Conservation (phyloP, 1,284 basidiomycete genomes). For the Acaromyces ingoldii region DNA sequence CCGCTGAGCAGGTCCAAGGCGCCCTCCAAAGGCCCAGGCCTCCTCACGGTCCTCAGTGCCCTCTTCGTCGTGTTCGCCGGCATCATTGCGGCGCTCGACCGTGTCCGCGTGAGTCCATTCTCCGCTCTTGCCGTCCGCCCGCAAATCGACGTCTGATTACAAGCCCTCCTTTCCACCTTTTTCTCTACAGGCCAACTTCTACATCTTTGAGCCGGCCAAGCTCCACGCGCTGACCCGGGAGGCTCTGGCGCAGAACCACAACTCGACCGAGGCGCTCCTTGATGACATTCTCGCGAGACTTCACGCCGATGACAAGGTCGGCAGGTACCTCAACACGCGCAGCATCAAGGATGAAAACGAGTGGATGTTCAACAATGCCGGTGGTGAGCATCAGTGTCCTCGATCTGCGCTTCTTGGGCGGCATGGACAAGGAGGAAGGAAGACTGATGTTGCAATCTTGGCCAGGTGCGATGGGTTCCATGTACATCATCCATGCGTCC, state of each 20-base stretch:
- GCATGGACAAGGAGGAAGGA: not conserved
- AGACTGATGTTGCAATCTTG: not conserved
- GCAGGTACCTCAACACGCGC: constrained; percentile 39
- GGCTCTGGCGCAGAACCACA: constrained; percentile 30
- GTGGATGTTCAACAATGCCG: constrained; percentile 97
- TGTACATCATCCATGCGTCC: constrained; percentile 93
- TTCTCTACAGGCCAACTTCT: constrained; percentile 18
- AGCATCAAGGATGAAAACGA: constrained; percentile 57
- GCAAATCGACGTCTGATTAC: too few species aligned
- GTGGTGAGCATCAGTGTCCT: constrained; percentile 57
- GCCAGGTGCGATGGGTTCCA: constrained; percentile 75
- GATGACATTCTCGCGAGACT: constrained; percentile 40
- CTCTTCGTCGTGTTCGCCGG: not conserved
- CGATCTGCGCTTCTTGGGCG: not conserved
- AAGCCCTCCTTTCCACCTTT: not conserved
- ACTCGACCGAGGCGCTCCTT: constrained; percentile 41
- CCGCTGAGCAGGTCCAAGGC: too few species aligned
- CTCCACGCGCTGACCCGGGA: constrained; percentile 31
- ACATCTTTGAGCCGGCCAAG: constrained; percentile 42
- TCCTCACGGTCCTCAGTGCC: too few species aligned
- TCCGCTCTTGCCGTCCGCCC: too few species aligned
- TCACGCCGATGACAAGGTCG: constrained; percentile 31
- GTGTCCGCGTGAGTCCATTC: too few species aligned
- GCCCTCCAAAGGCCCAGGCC: too few species aligned
- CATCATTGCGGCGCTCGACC: not conserved